phyloP scores from a whole-genome alignment of 129 eudicot species.

The Helianthus tuberosus region DNA sequence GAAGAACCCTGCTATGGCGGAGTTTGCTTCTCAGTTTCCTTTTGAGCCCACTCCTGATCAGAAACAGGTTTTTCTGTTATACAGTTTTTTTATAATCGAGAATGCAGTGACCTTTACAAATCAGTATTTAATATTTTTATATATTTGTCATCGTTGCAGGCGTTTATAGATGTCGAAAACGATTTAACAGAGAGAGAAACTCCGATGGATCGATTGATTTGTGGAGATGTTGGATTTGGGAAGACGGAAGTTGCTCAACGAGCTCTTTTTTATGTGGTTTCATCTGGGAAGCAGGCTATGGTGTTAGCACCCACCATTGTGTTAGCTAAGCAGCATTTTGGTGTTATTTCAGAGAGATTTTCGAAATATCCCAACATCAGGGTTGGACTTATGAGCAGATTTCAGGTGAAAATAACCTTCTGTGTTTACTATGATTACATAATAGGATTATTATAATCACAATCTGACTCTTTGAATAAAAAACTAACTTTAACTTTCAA shows the following conservation, averaged over 20 bases:
- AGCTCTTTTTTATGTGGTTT: slow-evolving; percentile 86
- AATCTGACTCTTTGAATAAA: neutral
- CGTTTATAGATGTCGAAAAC: slow-evolving; percentile 85
- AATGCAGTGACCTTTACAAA: neutral
- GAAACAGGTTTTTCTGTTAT: slow-evolving; percentile 46
- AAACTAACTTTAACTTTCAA: slow-evolving; percentile 16
- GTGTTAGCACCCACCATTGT: slow-evolving; percentile 95
- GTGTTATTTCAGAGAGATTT: slow-evolving; percentile 83
- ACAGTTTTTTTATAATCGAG: neutral
- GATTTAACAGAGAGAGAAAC: slow-evolving; percentile 92
- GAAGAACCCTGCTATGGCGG: slow-evolving; percentile 63
- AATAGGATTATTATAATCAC: neutral
- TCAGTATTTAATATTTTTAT: too few species aligned
- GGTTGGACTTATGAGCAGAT: slow-evolving; percentile 96
- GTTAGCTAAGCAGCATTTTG: slow-evolving; percentile 88
- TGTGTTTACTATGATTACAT: neutral
- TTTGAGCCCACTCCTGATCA: slow-evolving; percentile 89
- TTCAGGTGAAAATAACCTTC: slow-evolving; percentile 64
- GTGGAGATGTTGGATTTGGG: slow-evolving; percentile 99
- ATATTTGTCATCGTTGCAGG: slow-evolving; percentile 40
- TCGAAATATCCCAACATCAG: slow-evolving; percentile 66
- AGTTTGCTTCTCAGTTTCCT: slow-evolving; percentile 80
- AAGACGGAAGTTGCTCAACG: slow-evolving; percentile 97
- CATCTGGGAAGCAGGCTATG: slow-evolving; percentile 96
- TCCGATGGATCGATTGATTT: slow-evolving; percentile 92